Conservation (phyloP, 257 asterid species). For the Prunella vulgaris region DNA sequence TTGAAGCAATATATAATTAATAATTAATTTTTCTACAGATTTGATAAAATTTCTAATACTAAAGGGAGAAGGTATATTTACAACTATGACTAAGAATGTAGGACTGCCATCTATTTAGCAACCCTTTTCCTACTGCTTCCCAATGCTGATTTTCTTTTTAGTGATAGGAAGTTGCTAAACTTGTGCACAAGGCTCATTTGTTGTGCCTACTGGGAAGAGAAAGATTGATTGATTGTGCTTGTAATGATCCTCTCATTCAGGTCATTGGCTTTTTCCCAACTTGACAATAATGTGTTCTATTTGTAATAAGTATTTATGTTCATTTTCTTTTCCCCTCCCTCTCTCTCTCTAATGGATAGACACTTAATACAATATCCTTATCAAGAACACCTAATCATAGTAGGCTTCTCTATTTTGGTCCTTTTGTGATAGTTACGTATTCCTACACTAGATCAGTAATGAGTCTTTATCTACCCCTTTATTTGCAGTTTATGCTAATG, state of each 20-base stretch:
- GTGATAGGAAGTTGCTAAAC: constrained; percentile 77
- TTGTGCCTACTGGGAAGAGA: constrained; percentile 95
- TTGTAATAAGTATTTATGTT: no score
- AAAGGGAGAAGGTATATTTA: constrained; percentile 71
- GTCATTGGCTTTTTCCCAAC: constrained; percentile 30
- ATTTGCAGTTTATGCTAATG: no score
- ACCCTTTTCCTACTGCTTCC: neutral
- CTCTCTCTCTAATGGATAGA: neutral
- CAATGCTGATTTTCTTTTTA: constrained; percentile 8
- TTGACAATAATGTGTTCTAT: no score
- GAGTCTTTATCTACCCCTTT: no score
- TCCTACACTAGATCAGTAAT: no score
- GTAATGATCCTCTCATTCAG: constrained; percentile 91
- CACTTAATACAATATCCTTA: constrained; percentile 9
- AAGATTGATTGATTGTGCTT: constrained; percentile 68
- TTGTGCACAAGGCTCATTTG: constrained; percentile 84
- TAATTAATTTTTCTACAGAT: no score
- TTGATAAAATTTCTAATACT: no score
- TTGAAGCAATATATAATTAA: no score
- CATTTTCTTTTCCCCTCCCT: neutral
- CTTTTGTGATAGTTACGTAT: no score
- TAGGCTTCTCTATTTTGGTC: constrained; percentile 94
- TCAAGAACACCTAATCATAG: constrained; percentile 28
- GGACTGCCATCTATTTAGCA: neutral
- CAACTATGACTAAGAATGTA: neutral